These are phyloP conservation scores for Phytophthora capsici DNA, from an alignment of 352 stramenopile species.

Conservation along the genomic window DNA sequence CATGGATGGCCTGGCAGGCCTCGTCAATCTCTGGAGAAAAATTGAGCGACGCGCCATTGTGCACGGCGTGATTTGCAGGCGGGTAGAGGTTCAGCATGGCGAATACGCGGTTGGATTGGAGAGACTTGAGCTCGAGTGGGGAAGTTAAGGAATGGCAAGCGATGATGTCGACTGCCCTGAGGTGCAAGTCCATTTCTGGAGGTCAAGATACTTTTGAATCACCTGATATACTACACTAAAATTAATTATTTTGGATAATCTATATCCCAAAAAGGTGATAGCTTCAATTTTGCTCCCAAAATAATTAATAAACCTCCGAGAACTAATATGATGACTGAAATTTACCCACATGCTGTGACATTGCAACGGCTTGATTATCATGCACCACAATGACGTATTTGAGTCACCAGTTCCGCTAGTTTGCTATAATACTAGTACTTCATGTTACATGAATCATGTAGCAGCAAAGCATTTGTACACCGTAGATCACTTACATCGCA, in stretches of 20 bases:
- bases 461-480: constrained; percentile 1
- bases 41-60: constrained; percentile 50
- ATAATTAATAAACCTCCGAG: not conserved
- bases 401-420: not conserved
- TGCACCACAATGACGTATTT: not conserved
- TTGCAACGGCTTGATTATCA: constrained; percentile 6
- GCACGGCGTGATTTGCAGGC: constrained; percentile 64
- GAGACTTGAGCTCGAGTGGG: constrained; percentile 6
- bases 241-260: not conserved
- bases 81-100: constrained; percentile 85
- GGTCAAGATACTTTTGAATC: constrained; percentile 4
- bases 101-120: not conserved
- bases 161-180: not conserved
- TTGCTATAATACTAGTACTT: too few relatives aligned
- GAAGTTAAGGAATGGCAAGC: constrained; percentile 15
- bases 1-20: constrained; percentile 58
- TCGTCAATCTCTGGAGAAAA: constrained; percentile 61
- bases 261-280: too few relatives aligned
- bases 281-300: not conserved
- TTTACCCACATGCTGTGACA: constrained; percentile 8
- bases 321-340: not conserved
- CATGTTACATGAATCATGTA: too few relatives aligned
- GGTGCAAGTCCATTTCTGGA: too few relatives aligned
- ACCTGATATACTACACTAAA: not conserved
- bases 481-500: not conserved